Evolutionary conservation across 352 stramenopile species (phyloP).

Genomic region (Phytophthora gonapodyides): DNA sequence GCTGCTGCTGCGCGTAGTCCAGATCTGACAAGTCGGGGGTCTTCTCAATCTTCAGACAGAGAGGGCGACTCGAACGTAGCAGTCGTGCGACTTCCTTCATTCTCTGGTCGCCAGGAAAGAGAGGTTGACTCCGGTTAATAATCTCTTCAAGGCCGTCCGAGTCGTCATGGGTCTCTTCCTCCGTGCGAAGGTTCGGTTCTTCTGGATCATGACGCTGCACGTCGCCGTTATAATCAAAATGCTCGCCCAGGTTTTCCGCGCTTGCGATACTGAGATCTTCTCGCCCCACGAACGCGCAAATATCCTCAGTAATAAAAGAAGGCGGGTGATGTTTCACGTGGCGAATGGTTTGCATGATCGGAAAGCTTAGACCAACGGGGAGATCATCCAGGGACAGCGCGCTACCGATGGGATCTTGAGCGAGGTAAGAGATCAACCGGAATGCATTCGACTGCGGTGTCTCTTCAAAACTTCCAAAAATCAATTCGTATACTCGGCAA

Average conservation of each 20-base stretch:
- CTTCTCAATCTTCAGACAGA: constrained; percentile 79
- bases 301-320: constrained; percentile 53
- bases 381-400: constrained; percentile 58
- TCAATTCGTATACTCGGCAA: constrained; percentile 49
- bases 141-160: constrained; percentile 75
- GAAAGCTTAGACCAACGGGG: constrained; percentile 59
- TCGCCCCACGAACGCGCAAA: constrained; percentile 61
- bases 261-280: constrained; percentile 59
- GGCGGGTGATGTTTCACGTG: constrained; percentile 66
- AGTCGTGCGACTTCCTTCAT: constrained; percentile 84
- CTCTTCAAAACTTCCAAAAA: constrained; percentile 29
- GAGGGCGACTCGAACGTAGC: constrained; percentile 71
- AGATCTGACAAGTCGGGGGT: constrained; percentile 66
- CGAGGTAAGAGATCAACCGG: constrained; percentile 59
- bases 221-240: constrained; percentile 7
- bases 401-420: constrained; percentile 41
- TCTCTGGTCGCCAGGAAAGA: constrained; percentile 75
- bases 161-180: constrained; percentile 29
- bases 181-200: not conserved
- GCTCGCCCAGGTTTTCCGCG: constrained; percentile 13
- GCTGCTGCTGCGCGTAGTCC: constrained; percentile 88
- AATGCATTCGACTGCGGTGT: constrained; percentile 27
- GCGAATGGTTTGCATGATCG: constrained; percentile 60
- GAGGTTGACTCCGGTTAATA: constrained; percentile 50
- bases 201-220: constrained; percentile 19